Evolutionary conservation across 1,284 basidiomycete genomes (phyloP).

Genomic region (Rhodofomes roseus): DNA sequence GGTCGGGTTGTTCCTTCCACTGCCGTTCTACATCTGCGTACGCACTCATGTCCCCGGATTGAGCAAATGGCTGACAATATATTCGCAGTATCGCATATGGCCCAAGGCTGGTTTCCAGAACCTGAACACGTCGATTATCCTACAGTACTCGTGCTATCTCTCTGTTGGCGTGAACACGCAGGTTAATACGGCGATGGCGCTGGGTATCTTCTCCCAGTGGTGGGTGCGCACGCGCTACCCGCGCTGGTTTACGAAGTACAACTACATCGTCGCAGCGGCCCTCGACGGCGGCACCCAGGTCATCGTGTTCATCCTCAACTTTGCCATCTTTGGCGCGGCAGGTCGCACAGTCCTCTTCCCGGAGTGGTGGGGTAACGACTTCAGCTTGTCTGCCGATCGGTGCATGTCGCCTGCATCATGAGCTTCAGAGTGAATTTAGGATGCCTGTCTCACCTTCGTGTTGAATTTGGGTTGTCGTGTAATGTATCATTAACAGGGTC

Average conservation of each 20-base stretch:
- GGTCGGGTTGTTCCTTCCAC: conserved; percentile 46
- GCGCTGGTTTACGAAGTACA: conserved; percentile 55
- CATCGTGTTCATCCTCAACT: conserved; percentile 31
- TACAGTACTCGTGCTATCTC: conserved; percentile 16
- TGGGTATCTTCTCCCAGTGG: conserved; percentile 53
- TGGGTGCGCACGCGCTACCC: conserved; percentile 41
- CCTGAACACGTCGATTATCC: conserved; percentile 44
- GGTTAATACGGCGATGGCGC: conserved; percentile 36
- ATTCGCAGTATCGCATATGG: conserved; percentile 38
- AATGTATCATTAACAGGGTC: no score
- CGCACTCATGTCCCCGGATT: conserved; percentile 37
- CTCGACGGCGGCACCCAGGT: conserved; percentile 30
- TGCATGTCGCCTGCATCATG: not conserved
- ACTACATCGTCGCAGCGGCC: conserved; percentile 32
- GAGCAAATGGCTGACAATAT: conserved; percentile 15
- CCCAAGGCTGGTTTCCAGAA: conserved; percentile 44
- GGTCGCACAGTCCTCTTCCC: conserved; percentile 25
- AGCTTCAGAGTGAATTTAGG: no score
- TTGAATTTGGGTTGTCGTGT: no score
- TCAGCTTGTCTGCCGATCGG: conserved; percentile 6
- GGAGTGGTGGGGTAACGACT: conserved; percentile 27
- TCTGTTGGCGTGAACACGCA: conserved; percentile 13
- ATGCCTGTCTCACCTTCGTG: no score
- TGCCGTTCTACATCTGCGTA: conserved; percentile 48
- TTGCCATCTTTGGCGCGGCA: conserved; percentile 26